These are phyloP conservation scores for Closterium sp. DNA, from an alignment of 139 green algal genomes.

Conservation along the genomic window DNA sequence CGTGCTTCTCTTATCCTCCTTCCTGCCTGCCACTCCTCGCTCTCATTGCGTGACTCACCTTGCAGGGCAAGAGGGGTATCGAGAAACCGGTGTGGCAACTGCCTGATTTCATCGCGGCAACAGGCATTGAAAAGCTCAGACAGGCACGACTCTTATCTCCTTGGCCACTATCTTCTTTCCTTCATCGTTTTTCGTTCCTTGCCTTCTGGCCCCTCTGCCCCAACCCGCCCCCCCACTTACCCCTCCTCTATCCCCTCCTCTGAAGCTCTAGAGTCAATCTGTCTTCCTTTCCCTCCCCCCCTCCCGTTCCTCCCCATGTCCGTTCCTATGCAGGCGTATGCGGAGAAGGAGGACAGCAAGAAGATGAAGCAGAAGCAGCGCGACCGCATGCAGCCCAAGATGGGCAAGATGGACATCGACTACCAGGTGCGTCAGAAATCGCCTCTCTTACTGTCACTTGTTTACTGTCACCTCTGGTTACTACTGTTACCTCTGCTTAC, in stretches of 20 bases:
- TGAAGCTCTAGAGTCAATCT: too few relatives aligned
- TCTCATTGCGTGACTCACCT: background rate
- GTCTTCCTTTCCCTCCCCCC: too few relatives aligned
- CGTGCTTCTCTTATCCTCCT: background rate
- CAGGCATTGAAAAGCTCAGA: conserved; percentile 74
- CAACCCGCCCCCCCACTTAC: background rate
- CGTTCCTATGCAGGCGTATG: too few relatives aligned
- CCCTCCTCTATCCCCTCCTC: too few relatives aligned
- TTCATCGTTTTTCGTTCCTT: background rate
- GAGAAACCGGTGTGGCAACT: conserved; percentile 98
- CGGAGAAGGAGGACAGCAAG: conserved; percentile 66
- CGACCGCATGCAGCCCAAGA: conserved; percentile 74
- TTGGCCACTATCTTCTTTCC: background rate
- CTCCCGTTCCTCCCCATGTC: too few relatives aligned
- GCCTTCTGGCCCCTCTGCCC: background rate
- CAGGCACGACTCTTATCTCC: too few relatives aligned
- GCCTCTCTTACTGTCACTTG: too few relatives aligned
- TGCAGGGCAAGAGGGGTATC: conserved; percentile 94
- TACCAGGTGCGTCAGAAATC: conserved; percentile 67
- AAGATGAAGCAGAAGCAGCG: conserved; percentile 85
- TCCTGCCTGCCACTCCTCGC: background rate
- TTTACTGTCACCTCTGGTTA: too few relatives aligned
- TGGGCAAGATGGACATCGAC: conserved; percentile 96
- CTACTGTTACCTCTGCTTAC: background rate
- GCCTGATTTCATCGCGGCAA: conserved; percentile 94